Evolutionary conservation across 1,139 yeast genomes (phyloP).

Genomic region (Hanseniaspora sp.): DNA sequence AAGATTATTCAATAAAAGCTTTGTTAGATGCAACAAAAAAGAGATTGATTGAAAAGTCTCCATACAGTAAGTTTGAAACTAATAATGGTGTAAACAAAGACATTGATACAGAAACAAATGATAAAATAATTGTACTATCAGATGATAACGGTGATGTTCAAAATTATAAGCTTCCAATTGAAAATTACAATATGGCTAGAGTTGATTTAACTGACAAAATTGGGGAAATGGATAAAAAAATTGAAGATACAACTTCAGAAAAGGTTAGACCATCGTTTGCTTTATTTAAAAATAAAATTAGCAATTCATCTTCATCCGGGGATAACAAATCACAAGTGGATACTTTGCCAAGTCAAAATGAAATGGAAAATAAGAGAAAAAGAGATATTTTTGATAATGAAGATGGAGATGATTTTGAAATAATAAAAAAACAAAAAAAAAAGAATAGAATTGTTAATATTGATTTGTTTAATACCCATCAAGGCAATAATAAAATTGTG

Average conservation of each 20-base stretch:
- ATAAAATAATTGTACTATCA: neutral
- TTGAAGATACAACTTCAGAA: neutral
- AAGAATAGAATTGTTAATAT: neutral
- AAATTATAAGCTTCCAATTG: neutral
- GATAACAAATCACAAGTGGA: neutral
- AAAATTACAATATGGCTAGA: neutral
- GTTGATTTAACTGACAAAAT: neutral
- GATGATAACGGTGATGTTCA: neutral
- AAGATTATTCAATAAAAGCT: conserved; percentile 32
- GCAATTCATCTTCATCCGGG: neutral
- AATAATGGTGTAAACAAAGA: conserved; percentile 2
- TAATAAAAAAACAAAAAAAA: neutral
- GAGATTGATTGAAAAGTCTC: conserved; percentile 8
- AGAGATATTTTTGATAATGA: neutral
- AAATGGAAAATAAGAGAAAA: neutral
- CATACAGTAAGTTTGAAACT: neutral
- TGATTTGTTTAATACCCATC: neutral
- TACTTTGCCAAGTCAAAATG: neutral
- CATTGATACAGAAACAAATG: conserved; percentile 17
- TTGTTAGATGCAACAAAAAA: conserved; percentile 21
- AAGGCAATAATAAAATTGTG: conserved; percentile 19
- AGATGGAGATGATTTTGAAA: conserved; percentile 18
- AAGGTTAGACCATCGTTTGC: neutral
- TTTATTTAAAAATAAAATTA: too few relatives aligned
- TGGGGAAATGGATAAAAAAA: neutral